Evolutionary conservation across 176 grass and related monocot genomes (phyloP), one percentile per base, ranked within the genome.

Genomic region (Poa pratensis): DNA sequence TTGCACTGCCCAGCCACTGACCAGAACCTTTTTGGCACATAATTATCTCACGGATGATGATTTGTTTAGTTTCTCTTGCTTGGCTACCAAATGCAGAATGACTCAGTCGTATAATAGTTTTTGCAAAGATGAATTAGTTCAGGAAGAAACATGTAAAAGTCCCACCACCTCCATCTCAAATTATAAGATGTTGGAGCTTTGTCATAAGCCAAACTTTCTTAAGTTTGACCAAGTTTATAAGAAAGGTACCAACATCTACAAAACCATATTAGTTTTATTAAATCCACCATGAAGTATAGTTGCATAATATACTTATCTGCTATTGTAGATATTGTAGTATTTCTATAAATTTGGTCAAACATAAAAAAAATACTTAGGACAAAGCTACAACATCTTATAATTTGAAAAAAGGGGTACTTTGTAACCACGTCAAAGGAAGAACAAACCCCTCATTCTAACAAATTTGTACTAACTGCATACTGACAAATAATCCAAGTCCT

Each of bases 391-490:
- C 60, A 63, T 63, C 23, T 15, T 62, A 63, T 28, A 27, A 63
- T 63, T 63, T 14, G 12, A 63, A 28, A 63, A 28, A 7, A 13
- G 61, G 26, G 23, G 26, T 64, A 64, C 2, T 27, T 64, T 6
- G 61, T 30, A 64, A 64, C 61, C 61, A 64, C 61, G 61, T 64
- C 61, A 30, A 28, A 64, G 61, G 61, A 64, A 64, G 13, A 64
- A 64, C 1, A 30, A 64, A 64, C 0, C 61, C 61, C 11, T 30
- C 13, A 64, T 64, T 64, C 61, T 64, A 64, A 30, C 61, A 16
- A 64, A 64, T 64, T 0, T 62, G 61, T 30, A 64, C 61, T 30
- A 30, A 64, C 61, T 64, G 13, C 26, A 64, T 61, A 26, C 58
- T 61, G 22, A 13, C 9, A 24, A 5, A 61, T 30, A 24, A 64